Percentiles rank a stretch among this genome's conserved stretches.
Evolutionary conservation across 1,284 basidiomycete genomes (phyloP).

Genomic region (Apiotrichum domesticum): DNA sequence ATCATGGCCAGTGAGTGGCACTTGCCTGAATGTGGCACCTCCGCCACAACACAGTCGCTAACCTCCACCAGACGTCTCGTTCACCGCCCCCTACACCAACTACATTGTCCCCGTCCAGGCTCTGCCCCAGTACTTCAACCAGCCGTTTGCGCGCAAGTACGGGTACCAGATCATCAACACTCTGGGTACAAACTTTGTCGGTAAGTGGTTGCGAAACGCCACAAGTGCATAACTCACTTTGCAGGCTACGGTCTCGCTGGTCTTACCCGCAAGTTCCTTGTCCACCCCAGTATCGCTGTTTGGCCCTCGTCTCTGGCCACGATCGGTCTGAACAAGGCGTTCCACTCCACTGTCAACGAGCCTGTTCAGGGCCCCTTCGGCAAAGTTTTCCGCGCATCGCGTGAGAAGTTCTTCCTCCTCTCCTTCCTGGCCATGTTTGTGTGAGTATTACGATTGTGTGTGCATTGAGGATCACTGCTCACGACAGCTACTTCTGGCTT

Average conservation of each 20-base stretch:
- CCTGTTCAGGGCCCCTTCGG: constrained; percentile 32
- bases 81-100: constrained; percentile 29
- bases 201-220: constrained; percentile 8
- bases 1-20: constrained; percentile 31
- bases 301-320: constrained; percentile 45
- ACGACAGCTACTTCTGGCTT: constrained; percentile 31
- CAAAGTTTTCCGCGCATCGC: constrained; percentile 28
- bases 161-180: constrained; percentile 39
- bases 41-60: constrained; percentile 18
- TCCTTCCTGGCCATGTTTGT: constrained; percentile 30
- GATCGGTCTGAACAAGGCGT: constrained; percentile 42
- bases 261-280: constrained; percentile 46
- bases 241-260: constrained; percentile 47
- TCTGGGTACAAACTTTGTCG: constrained; percentile 50
- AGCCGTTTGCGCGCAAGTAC: constrained; percentile 36
- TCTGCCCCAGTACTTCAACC: constrained; percentile 32
- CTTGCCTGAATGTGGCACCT: constrained; percentile 36
- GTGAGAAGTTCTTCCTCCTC: constrained; percentile 37
- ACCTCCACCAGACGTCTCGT: constrained; percentile 20
- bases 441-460: not conserved
- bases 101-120: constrained; percentile 35
- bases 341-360: constrained; percentile 31
- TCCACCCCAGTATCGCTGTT: constrained; percentile 45
- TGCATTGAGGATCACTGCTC: not conserved
- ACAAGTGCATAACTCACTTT: too few relatives aligned